phyloP scores from a whole-genome alignment of 192 early-diverging fungal genomes.

The Mortierella hygrophila region DNA sequence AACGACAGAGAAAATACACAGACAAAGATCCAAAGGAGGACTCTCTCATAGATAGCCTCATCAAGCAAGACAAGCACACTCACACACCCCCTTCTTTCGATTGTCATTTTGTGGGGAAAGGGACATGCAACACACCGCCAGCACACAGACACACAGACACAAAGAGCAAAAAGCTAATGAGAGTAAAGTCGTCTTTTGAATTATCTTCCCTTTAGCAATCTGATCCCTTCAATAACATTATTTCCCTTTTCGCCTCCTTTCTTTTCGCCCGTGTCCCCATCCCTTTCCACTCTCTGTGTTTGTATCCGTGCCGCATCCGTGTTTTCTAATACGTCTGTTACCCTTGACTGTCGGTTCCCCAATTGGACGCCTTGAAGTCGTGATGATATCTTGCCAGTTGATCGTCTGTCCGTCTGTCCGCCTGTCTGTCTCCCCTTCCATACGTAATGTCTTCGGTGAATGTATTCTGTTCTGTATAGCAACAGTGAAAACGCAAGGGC shows the following conservation, averaged over 20 bases:
- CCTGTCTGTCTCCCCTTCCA: neutral
- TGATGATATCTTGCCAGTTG: neutral
- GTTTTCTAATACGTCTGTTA: neutral
- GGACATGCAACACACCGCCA: neutral
- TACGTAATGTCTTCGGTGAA: neutral
- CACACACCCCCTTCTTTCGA: neutral
- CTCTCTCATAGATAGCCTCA: neutral
- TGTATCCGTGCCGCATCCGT: neutral
- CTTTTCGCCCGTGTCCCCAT: neutral
- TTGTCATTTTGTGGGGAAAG: neutral
- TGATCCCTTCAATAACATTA: neutral
- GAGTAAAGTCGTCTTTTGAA: neutral
- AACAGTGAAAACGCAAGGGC: too few species aligned
- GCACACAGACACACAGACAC: neutral
- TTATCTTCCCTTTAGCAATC: neutral
- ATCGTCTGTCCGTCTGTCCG: neutral
- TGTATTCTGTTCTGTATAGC: too few species aligned
- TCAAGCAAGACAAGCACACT: neutral
- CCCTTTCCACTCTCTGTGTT: neutral
- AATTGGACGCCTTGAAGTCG: neutral
- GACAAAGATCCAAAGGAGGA: neutral
- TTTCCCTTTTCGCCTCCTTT: neutral
- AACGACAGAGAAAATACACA: neutral
- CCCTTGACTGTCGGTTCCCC: neutral
- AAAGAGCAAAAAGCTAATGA: neutral